Conservation (phyloP, 176 grass and related monocot genomes). For the Oryza meridionalis region DNA sequence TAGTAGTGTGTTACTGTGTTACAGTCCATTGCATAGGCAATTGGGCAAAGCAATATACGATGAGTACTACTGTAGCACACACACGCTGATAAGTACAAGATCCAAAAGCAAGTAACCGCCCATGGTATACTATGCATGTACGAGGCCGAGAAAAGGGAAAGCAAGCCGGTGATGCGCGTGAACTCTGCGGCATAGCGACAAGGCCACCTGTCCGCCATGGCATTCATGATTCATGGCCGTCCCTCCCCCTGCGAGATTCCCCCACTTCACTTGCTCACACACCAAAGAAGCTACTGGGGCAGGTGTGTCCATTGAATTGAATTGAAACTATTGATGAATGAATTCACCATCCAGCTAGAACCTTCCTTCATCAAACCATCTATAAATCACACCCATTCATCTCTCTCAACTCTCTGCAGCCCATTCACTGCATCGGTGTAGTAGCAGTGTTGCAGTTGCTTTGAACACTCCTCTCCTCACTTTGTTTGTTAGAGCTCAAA, state of each 20-base stretch:
- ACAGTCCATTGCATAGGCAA: too few species aligned
- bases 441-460: too few species aligned
- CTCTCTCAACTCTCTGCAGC: not conserved
- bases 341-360: not conserved
- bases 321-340: not conserved
- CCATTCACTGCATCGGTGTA: not conserved
- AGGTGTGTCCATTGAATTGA: conserved; percentile 18
- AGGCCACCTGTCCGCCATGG: not conserved
- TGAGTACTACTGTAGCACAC: too few species aligned
- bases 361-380: not conserved
- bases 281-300: not conserved
- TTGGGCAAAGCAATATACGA: too few species aligned
- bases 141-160: not conserved
- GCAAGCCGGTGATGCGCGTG: not conserved
- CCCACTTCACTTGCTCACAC: not conserved
- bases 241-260: not conserved
- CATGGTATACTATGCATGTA: not conserved
- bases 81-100: not conserved
- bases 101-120: not conserved
- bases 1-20: too few species aligned
- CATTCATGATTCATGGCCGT: conserved; percentile 30
- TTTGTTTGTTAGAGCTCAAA: too few species aligned
- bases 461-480: too few species aligned
- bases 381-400: not conserved
- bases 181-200: not conserved